These are phyloP conservation scores for Vaccinium darrowii DNA, from an alignment of 148 eudicot genomes.

Conservation along the genomic window DNA sequence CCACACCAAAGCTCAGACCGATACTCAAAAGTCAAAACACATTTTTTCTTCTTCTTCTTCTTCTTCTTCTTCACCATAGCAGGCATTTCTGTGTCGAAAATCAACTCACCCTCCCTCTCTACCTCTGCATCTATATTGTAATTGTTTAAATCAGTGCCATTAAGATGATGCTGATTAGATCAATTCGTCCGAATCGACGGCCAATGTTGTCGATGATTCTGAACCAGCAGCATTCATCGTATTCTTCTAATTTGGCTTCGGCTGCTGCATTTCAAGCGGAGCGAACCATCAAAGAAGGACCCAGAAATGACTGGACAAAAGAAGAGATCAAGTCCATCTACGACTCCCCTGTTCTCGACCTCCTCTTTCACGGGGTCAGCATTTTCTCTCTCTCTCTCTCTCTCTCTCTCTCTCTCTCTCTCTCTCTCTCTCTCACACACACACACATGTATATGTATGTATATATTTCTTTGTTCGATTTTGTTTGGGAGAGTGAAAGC, in stretches of 20 bases:
- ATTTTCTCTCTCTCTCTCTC: conserved; percentile 10
- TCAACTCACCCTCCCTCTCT: background rate
- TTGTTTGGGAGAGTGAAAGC: background rate
- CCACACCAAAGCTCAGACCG: background rate
- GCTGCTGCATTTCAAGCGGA: conserved; percentile 73
- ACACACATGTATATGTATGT: no score
- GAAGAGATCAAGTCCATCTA: conserved; percentile 63
- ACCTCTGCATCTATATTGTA: background rate
- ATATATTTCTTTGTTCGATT: background rate
- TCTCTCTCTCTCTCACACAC: background rate
- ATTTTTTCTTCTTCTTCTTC: background rate
- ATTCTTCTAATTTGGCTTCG: conserved; percentile 38
- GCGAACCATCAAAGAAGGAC: conserved; percentile 59
- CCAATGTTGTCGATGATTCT: background rate
- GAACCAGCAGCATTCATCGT: conserved; percentile 25
- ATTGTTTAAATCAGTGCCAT: background rate
- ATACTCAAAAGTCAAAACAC: no score
- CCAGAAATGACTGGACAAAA: conserved; percentile 65
- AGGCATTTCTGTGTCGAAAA: background rate
- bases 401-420: conserved; percentile 8
- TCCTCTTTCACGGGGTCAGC: conserved; percentile 78
- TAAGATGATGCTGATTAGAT: conserved; percentile 21
- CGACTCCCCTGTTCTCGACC: conserved; percentile 84
- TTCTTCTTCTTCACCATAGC: background rate
- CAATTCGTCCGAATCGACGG: conserved; percentile 19